phyloP scores from a whole-genome alignment of 2,329 filamentous ascomycete genomes.

The Chaetomium globosum region DNA sequence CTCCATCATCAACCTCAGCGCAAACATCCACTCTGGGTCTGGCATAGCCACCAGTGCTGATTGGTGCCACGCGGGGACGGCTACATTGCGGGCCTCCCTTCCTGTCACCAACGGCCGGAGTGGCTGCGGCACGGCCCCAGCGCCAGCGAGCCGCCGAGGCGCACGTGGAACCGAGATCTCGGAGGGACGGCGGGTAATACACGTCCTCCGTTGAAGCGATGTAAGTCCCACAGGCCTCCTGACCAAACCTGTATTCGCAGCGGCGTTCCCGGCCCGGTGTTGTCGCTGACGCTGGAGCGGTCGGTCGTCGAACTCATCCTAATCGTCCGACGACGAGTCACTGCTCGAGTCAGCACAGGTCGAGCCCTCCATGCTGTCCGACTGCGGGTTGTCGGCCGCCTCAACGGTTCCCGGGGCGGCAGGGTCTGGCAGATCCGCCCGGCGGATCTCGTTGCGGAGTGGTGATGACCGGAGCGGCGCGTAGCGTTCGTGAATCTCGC shows the following conservation, averaged over 20 bases:
- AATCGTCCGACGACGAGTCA: background rate
- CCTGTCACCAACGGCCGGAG: too few species aligned
- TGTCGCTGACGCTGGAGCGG: background rate
- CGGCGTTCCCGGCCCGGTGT: too few species aligned
- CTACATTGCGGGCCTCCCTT: too few species aligned
- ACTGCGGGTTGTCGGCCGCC: background rate
- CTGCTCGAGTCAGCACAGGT: background rate
- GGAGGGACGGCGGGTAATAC: too few species aligned
- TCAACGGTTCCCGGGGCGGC: background rate
- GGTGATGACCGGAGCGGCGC: conserved; percentile 4
- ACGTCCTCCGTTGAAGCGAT: background rate
- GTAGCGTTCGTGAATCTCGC: conserved; percentile 8
- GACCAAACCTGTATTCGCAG: background rate
- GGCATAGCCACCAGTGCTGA: background rate
- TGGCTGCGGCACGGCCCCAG: too few species aligned
- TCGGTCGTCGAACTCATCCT: background rate
- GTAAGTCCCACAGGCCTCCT: background rate
- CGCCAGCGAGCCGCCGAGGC: too few species aligned
- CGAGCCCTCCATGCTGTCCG: background rate
- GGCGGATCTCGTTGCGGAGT: background rate
- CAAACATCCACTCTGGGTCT: background rate
- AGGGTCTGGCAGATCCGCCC: background rate
- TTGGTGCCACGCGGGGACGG: too few species aligned
- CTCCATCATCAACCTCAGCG: background rate
- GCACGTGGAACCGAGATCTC: too few species aligned